Conservation (phyloP, 768 basidiomycete species). For the Kwoniella shandongensis region DNA sequence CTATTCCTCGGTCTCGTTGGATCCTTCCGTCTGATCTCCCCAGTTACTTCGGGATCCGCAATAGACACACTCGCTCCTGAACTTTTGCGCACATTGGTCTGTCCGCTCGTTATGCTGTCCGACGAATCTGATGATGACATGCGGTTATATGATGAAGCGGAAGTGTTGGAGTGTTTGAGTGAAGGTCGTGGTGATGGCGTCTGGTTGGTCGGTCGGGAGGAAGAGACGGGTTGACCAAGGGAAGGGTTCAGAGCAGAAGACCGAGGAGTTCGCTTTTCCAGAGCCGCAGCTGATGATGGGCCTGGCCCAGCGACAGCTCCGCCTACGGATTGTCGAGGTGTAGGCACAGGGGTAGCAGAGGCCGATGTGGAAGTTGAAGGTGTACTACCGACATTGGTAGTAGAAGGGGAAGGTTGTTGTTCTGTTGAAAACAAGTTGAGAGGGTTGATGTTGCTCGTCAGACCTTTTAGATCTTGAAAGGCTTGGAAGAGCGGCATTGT, state of each 20-base stretch:
- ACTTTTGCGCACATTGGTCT: constrained; percentile 6
- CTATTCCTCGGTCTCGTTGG: constrained; percentile 7
- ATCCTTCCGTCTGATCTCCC: neutral
- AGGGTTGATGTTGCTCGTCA: constrained; percentile 26
- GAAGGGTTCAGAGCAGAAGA: neutral
- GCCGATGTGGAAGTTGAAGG: neutral
- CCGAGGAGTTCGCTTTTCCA: neutral
- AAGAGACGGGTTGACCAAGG: neutral
- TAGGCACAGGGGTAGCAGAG: constrained; percentile 8
- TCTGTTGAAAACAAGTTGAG: constrained; percentile 32
- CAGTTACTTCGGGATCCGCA: constrained; percentile 18
- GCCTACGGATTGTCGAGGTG: constrained; percentile 5
- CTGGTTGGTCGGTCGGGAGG: neutral
- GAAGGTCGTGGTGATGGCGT: constrained; percentile 11
- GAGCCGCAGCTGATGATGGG: constrained; percentile 18
- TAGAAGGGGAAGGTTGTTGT: constrained; percentile 5
- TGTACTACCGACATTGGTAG: too few species aligned
- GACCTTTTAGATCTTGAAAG: constrained; percentile 27
- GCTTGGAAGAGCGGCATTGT: constrained; percentile 27
- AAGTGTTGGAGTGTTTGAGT: constrained; percentile 12
- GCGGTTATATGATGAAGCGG: constrained; percentile 8
- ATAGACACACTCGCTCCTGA: constrained; percentile 18
- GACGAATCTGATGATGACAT: constrained; percentile 24
- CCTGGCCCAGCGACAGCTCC: constrained; percentile 32
- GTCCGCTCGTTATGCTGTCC: constrained; percentile 9